phyloP scores from a whole-genome alignment of 768 basidiomycete species.

The Lyophyllum shimeji region DNA sequence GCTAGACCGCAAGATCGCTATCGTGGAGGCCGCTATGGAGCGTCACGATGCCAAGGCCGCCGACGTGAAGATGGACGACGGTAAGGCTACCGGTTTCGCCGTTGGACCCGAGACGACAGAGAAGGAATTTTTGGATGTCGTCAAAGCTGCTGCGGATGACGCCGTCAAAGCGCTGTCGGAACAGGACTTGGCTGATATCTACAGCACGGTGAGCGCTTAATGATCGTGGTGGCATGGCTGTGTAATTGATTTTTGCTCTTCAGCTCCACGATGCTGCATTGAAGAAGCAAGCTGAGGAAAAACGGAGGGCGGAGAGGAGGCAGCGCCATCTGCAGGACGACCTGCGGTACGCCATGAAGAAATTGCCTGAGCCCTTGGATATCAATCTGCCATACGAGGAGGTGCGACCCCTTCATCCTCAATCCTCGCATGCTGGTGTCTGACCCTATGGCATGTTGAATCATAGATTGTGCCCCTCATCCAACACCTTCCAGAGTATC shows the following conservation, averaged over 20 bases:
- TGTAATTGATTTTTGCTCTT: constrained; percentile 4
- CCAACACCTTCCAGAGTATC: constrained; percentile 81
- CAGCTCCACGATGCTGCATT: constrained; percentile 73
- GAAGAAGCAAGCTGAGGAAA: constrained; percentile 84
- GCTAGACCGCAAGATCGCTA: constrained; percentile 74
- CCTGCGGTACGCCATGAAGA: constrained; percentile 92
- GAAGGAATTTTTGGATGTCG: constrained; percentile 57
- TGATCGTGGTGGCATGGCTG: not conserved
- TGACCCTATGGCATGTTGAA: too few relatives aligned
- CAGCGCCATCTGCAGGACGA: constrained; percentile 92
- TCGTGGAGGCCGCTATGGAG: constrained; percentile 62
- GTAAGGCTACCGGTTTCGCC: constrained; percentile 33
- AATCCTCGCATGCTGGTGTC: constrained; percentile 4
- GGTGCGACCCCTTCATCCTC: constrained; percentile 41
- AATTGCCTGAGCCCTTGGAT: constrained; percentile 81
- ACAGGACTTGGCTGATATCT: constrained; percentile 59
- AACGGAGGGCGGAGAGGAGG: constrained; percentile 78
- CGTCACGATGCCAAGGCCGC: constrained; percentile 40
- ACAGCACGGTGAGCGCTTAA: constrained; percentile 53
- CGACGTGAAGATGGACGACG: constrained; percentile 25
- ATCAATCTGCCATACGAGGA: constrained; percentile 76
- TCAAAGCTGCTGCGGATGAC: constrained; percentile 58
- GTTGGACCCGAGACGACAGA: constrained; percentile 60
- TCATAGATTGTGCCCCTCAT: constrained; percentile 70
- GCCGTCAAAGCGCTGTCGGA: constrained; percentile 44